phyloP scores from a whole-genome alignment of 2,329 filamentous ascomycete genomes.

The Microsporum ferrugineum region DNA sequence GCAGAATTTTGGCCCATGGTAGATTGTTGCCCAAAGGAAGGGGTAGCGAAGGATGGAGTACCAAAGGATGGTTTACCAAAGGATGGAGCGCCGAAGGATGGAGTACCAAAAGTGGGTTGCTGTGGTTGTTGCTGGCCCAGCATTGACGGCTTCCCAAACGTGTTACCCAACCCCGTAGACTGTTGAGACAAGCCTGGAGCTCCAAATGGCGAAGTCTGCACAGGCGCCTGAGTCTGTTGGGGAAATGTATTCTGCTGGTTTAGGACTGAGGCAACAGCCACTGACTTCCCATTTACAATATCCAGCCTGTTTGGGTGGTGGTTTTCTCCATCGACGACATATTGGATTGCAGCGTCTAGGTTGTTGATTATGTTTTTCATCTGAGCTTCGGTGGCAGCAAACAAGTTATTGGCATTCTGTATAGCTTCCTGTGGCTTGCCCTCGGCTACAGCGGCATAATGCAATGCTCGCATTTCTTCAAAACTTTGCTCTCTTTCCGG shows the following conservation, averaged over 20 bases:
- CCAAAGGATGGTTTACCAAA: conserved; percentile 5
- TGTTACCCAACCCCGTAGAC: conserved; percentile 14
- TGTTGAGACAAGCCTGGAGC: not conserved
- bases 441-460: conserved; percentile 53
- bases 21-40: conserved; percentile 5
- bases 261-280: not conserved
- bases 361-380: conserved; percentile 60
- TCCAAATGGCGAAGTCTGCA: conserved; percentile 6
- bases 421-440: conserved; percentile 49
- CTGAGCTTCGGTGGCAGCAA: conserved; percentile 55
- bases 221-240: conserved; percentile 17
- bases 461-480: conserved; percentile 67
- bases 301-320: conserved; percentile 67
- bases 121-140: conserved; percentile 24
- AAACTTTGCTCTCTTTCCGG: conserved; percentile 69
- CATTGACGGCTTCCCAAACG: conserved; percentile 33
- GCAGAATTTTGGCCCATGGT: conserved; percentile 12
- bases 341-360: conserved; percentile 59
- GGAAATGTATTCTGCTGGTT: conserved; percentile 19
- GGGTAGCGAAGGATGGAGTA: not conserved
- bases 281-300: conserved; percentile 25
- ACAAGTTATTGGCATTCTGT: conserved; percentile 44
- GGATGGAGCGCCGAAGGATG: conserved; percentile 1
- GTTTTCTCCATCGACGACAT: conserved; percentile 53
- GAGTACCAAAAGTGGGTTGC: conserved; percentile 7